Conservation (phyloP, 768 basidiomycete species). For the Psilocybe cyanescens region DNA sequence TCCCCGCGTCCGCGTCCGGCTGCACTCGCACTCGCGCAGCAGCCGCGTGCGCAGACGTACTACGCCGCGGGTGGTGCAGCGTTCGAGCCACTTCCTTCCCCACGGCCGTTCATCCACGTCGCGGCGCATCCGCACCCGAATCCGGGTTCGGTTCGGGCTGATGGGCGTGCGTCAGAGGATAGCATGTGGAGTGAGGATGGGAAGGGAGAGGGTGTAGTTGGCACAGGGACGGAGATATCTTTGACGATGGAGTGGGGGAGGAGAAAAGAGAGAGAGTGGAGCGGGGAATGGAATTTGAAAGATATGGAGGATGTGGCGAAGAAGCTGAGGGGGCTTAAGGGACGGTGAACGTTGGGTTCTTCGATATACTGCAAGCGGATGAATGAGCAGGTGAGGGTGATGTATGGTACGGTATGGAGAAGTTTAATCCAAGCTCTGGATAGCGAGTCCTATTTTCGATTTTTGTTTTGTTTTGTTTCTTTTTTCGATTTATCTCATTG, state of each 20-base stretch:
- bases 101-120: neutral
- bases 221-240: neutral
- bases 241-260: slow-evolving; percentile 24
- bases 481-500: neutral
- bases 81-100: neutral
- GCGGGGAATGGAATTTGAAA: slow-evolving; percentile 40
- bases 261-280: slow-evolving; percentile 41
- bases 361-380: neutral
- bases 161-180: neutral
- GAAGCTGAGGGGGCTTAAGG: slow-evolving; percentile 32
- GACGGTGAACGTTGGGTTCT: slow-evolving; percentile 11
- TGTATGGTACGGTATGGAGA: neutral
- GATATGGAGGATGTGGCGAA: slow-evolving; percentile 39
- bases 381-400: neutral
- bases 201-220: neutral
- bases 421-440: slow-evolving; percentile 5
- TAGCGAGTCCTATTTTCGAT: neutral
- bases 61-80: neutral
- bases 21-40: neutral
- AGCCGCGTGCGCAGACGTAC: neutral
- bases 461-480: neutral
- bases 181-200: neutral
- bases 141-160: neutral
- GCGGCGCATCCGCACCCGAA: neutral
- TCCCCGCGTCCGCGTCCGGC: neutral